These are phyloP conservation scores for Heracleum sosnowskyi DNA, from an alignment of 129 eudicot species.

Conservation along the genomic window DNA sequence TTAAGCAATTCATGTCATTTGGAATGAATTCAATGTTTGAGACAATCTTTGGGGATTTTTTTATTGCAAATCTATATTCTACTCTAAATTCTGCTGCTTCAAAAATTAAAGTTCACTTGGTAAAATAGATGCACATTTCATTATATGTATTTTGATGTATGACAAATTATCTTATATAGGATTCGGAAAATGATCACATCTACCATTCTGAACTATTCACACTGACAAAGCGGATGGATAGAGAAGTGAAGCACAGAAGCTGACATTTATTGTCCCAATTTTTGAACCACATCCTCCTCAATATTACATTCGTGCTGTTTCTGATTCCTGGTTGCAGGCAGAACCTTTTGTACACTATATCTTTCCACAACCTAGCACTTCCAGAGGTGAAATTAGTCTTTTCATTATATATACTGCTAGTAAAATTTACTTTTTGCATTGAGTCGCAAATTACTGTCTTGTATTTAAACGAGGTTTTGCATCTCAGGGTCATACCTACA, in stretches of 20 bases:
- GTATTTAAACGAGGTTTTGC: conserved; percentile 16
- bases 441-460: too few species aligned
- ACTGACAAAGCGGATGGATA: conserved; percentile 72
- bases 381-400: conserved; percentile 61
- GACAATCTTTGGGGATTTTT: background rate
- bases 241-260: conserved; percentile 89
- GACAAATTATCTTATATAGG: conserved; percentile 38
- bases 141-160: conserved; percentile 5
- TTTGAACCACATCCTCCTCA: conserved; percentile 99
- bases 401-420: background rate
- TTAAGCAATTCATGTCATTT: background rate
- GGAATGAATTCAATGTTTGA: background rate
- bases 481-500: conserved; percentile 77
- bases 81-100: background rate
- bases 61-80: background rate
- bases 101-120: background rate
- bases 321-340: too few species aligned
- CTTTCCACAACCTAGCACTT: conserved; percentile 72
- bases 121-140: background rate
- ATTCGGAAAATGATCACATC: conserved; percentile 95
- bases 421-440: background rate
- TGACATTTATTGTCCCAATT: too few species aligned
- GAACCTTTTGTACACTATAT: too few species aligned
- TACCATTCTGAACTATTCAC: conserved; percentile 96
- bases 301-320: conserved; percentile 87